Evolutionary conservation across 345 rosid genomes (phyloP).

Genomic region (Dipteronia dyeriana): DNA sequence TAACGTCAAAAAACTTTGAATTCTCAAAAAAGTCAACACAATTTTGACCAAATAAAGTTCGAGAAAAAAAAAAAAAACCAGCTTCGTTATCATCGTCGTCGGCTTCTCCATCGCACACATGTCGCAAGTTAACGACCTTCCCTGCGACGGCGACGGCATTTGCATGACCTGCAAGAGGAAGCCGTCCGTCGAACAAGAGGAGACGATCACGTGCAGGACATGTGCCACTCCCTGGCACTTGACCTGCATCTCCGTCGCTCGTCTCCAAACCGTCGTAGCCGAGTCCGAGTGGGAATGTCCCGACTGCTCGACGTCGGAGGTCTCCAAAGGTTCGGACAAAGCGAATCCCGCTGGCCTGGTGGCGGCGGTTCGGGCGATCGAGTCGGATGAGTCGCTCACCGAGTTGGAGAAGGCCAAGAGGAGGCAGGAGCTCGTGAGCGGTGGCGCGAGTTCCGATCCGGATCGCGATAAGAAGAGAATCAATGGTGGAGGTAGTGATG

Average conservation of each 20-base stretch:
- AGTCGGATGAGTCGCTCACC: slow-evolving; percentile 18
- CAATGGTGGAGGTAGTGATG: background rate
- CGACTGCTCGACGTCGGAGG: slow-evolving; percentile 22
- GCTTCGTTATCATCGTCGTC: background rate
- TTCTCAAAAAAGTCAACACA: background rate
- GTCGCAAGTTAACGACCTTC: slow-evolving; percentile 27
- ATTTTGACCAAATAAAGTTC: background rate
- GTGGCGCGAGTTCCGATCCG: background rate
- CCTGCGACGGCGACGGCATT: slow-evolving; percentile 32
- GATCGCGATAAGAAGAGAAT: background rate
- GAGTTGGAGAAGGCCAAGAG: slow-evolving; percentile 30
- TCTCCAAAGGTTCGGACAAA: background rate
- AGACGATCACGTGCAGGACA: slow-evolving; percentile 27
- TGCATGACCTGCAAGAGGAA: slow-evolving; percentile 31
- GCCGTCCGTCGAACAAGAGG: slow-evolving; percentile 20
- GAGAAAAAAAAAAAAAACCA: background rate
- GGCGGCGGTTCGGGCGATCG: slow-evolving; percentile 32
- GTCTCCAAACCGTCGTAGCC: slow-evolving; percentile 22
- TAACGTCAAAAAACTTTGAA: background rate
- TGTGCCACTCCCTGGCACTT: slow-evolving; percentile 38
- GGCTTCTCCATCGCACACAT: background rate
- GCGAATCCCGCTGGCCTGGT: slow-evolving; percentile 6
- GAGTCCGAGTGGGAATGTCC: slow-evolving; percentile 33
- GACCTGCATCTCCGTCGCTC: slow-evolving; percentile 18
- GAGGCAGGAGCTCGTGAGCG: slow-evolving; percentile 27